phyloP scores from a whole-genome alignment of 208 protist genomes.

The Entamoeba moshkovskii region DNA sequence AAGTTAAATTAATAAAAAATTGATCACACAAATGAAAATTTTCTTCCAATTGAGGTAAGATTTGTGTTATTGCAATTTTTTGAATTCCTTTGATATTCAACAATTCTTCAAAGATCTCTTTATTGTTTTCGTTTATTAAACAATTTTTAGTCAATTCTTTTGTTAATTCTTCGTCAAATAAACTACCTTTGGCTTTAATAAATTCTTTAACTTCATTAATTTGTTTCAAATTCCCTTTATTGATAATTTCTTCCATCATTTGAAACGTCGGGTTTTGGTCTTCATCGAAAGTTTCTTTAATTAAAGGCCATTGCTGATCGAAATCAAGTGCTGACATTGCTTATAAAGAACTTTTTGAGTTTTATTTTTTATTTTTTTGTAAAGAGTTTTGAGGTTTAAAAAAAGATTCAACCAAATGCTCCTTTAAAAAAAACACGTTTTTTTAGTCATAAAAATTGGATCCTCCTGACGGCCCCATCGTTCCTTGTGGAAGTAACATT shows the following conservation, averaged over 20 bases:
- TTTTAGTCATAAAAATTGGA: background rate
- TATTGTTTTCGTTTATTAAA: background rate
- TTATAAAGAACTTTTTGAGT: background rate
- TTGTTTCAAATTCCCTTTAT: background rate
- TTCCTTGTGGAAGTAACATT: background rate
- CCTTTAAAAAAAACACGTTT: background rate
- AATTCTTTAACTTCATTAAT: background rate
- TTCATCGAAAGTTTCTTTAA: background rate
- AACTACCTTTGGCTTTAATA: background rate
- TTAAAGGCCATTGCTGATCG: background rate
- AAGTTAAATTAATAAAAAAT: background rate
- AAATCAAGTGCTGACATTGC: background rate
- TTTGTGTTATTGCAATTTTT: background rate
- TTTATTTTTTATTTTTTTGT: background rate
- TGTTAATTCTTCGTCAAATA: background rate
- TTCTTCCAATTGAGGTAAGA: background rate
- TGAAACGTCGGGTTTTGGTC: background rate
- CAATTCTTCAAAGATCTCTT: background rate
- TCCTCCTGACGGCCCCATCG: background rate
- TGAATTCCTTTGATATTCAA: background rate
- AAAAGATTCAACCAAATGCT: background rate
- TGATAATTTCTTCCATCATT: background rate
- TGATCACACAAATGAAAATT: background rate
- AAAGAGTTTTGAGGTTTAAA: background rate
- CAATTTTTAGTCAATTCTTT: background rate